phyloP scores from a whole-genome alignment of 768 basidiomycete species.

The Pisolithus microcarpus region DNA sequence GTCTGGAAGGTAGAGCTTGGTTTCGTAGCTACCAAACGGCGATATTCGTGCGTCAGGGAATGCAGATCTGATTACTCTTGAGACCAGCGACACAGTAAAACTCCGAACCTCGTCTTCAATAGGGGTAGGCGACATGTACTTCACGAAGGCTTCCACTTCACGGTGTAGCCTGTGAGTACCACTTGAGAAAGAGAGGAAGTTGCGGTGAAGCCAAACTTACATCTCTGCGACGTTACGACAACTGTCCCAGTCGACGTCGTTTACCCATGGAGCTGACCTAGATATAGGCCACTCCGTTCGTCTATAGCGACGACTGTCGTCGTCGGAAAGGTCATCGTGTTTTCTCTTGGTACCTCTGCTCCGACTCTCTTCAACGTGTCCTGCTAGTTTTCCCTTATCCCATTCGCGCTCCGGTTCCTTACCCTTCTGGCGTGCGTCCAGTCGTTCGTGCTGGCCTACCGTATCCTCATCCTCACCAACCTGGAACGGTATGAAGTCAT shows the following conservation, averaged over 20 bases:
- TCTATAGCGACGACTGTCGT: slow-evolving; percentile 35
- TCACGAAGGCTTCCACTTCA: slow-evolving; percentile 80
- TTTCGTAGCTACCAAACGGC: slow-evolving; percentile 91
- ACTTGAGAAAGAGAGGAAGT: slow-evolving; percentile 7
- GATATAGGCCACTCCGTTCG: slow-evolving; percentile 46
- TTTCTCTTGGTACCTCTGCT: slow-evolving; percentile 36
- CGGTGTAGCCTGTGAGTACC: slow-evolving; percentile 57
- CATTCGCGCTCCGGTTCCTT: slow-evolving; percentile 31
- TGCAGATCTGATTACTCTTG: slow-evolving; percentile 48
- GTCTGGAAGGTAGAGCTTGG: slow-evolving; percentile 85
- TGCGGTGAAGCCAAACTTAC: slow-evolving; percentile 39
- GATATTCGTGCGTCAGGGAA: slow-evolving; percentile 78
- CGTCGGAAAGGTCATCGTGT: slow-evolving; percentile 34
- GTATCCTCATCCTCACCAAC: slow-evolving; percentile 13
- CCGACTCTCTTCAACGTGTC: slow-evolving; percentile 18
- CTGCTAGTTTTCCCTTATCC: slow-evolving; percentile 30
- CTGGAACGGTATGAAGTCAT: slow-evolving; percentile 27
- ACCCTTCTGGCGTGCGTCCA: slow-evolving; percentile 17
- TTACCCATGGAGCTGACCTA: slow-evolving; percentile 63
- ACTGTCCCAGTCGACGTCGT: slow-evolving; percentile 59
- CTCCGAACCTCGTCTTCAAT: slow-evolving; percentile 81
- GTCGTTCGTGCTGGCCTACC: slow-evolving; percentile 4
- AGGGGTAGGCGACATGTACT: slow-evolving; percentile 82
- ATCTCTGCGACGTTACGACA: slow-evolving; percentile 79
- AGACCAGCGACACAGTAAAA: slow-evolving; percentile 63